Base-by-base conservation (phyloP, 2,329 filamentous ascomycete species). In the Lasiodiplodia hormozganensis region DNA sequence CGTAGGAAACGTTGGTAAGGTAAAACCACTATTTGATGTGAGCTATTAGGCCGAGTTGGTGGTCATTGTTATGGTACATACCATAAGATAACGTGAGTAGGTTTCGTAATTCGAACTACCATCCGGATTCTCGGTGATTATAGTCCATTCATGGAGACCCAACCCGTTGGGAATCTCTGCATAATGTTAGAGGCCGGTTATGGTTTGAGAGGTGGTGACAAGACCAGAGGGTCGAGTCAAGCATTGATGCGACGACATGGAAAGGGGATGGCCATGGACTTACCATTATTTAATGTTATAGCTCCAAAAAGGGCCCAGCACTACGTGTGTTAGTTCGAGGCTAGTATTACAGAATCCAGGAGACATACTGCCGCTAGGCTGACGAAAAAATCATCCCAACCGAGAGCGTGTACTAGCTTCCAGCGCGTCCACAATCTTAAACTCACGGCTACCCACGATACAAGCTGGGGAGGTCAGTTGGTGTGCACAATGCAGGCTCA, bases 311-410 rank as follows among this genome's bases (percentile, higher is more conserved):
- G 68, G 38, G 71, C 74, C 8, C 72, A 68, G 18, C 75, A 5
- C 76, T 78, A 40, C 10, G 4, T 7, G 4, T 21, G 28, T 67
- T 43, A 67, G 34, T 14, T 52, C 16, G 23, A 21, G n/a, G 7
- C 16, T 6, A 12, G 5, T 11, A 3, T 12, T 16, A 12, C 11
- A 14, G 23, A 1, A 10, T n/a, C n/a, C 7, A 10, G 18, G 52
- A 4, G 31, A 38, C 76, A 69, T 1, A 76, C 62, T 16, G 65
- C 71, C 21, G 78, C 76, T 8, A 79, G 68, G 23, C 75, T 56
- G 28, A 80, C 74, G 21, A 79, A 77, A 1, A 73, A 49, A 69
- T 80, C 78, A 62, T 80, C 78, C 74, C 74, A 78, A 25, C 78
- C 76, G 72, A 74, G 77, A n/a, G 76, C 68, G 28, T 69, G 71